Evolutionary conservation across 495 filamentous ascomycete genomes (phyloP).

Genomic region (Neurospora discreta): DNA sequence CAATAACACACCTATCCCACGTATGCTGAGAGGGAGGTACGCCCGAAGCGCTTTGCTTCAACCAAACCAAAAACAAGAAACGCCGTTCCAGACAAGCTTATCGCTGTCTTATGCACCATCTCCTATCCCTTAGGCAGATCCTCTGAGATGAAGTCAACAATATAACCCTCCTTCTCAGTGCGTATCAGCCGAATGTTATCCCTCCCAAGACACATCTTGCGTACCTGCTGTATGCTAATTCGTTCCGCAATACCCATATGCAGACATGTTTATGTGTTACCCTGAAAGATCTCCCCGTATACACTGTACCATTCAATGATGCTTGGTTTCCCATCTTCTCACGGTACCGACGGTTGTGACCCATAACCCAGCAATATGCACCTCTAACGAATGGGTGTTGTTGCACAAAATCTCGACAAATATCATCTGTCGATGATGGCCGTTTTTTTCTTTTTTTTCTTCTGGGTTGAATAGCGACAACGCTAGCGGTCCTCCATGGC

Average conservation of each 20-base stretch:
- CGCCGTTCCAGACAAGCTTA: neutral
- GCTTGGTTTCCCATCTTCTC: neutral
- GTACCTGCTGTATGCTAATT: neutral
- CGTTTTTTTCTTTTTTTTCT: neutral
- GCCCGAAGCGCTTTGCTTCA: neutral
- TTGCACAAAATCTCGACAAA: neutral
- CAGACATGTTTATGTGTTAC: neutral
- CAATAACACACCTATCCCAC: neutral
- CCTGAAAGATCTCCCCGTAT: neutral
- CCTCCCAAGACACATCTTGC: neutral
- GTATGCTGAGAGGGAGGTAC: neutral
- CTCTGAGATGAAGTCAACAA: neutral
- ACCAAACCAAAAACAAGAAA: neutral
- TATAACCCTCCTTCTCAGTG: neutral
- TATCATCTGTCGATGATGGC: neutral
- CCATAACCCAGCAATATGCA: neutral
- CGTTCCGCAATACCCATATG: neutral
- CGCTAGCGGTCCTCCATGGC: slow-evolving; percentile 31
- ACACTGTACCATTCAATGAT: neutral
- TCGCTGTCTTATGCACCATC: neutral
- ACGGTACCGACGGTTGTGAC: neutral
- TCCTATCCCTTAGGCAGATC: neutral
- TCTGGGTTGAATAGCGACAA: neutral
- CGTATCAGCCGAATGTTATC: neutral
- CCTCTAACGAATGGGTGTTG: neutral